Evolutionary conservation across 2,329 filamentous ascomycete species (phyloP).

Genomic region (Dothidotthia symphoricarpi): DNA sequence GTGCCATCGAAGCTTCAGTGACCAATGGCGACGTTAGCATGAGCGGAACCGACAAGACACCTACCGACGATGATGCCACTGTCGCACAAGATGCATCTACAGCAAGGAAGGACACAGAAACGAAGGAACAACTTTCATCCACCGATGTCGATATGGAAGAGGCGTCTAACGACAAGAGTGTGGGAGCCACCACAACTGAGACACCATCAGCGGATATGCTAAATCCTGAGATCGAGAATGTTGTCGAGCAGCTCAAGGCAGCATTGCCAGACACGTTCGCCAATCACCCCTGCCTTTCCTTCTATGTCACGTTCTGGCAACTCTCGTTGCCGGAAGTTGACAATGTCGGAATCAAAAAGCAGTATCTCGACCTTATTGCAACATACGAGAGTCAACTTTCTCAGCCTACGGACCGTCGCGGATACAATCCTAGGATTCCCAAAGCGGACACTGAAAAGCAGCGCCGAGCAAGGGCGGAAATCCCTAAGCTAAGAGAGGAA

Average conservation of each 20-base stretch:
- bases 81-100: constrained; percentile 2
- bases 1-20: constrained; percentile 6
- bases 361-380: constrained; percentile 74
- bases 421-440: constrained; percentile 47
- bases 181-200: background rate
- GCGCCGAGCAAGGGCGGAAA: constrained; percentile 70
- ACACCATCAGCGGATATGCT: constrained; percentile 37
- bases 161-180: constrained; percentile 3
- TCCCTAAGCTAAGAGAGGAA: constrained; percentile 53
- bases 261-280: constrained; percentile 64
- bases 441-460: constrained; percentile 59
- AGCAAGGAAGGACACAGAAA: constrained; percentile 4
- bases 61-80: constrained; percentile 5
- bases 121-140: no score
- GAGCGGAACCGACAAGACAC: constrained; percentile 21
- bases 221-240: constrained; percentile 69
- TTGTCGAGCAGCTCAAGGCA: constrained; percentile 67
- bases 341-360: constrained; percentile 62
- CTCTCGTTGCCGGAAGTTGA: constrained; percentile 73
- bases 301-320: constrained; percentile 92
- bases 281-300: constrained; percentile 70
- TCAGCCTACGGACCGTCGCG: constrained; percentile 63
- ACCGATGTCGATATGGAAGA: constrained; percentile 46
- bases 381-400: constrained; percentile 19
- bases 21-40: constrained; percentile 54